A percentile compares a stretch with the other conserved stretches of the same genome.
phyloP scores from a whole-genome alignment of 768 basidiomycete species.

The Boletus rex-veris region DNA sequence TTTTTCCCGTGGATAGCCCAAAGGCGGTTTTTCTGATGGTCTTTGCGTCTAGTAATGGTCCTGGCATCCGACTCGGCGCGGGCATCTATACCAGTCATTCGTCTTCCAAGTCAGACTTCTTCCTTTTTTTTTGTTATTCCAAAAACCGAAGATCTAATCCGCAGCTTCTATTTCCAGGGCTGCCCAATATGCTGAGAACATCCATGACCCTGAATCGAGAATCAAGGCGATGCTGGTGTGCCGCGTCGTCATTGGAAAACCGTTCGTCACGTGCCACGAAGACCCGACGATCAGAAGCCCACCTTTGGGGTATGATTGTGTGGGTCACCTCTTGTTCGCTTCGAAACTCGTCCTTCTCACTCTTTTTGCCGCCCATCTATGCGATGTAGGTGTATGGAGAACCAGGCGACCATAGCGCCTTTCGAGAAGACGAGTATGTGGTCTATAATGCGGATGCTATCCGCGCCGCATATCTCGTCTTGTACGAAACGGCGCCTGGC shows the following conservation, averaged over 20 bases:
- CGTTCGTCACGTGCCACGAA: slow-evolving; percentile 5
- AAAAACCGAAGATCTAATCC: neutral
- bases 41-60: neutral
- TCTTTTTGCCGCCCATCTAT: neutral
- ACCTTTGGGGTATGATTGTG: slow-evolving; percentile 20
- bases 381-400: slow-evolving; percentile 13
- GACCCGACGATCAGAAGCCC: slow-evolving; percentile 10
- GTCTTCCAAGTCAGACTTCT: slow-evolving; percentile 22
- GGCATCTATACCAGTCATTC: slow-evolving; percentile 22
- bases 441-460: slow-evolving; percentile 26
- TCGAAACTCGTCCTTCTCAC: neutral
- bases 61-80: slow-evolving; percentile 23
- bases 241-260: slow-evolving; percentile 20
- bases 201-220: slow-evolving; percentile 3
- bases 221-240: slow-evolving; percentile 23
- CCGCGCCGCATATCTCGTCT: slow-evolving; percentile 23
- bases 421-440: slow-evolving; percentile 23
- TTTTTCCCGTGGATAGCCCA: neutral
- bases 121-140: neutral
- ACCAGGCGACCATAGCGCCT: slow-evolving; percentile 9
- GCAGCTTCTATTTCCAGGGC: slow-evolving; percentile 12
- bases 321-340: neutral
- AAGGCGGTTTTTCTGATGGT: slow-evolving; percentile 4
- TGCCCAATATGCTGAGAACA: slow-evolving; percentile 13
- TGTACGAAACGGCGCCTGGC: slow-evolving; percentile 10